Percentiles rank a stretch among this genome's conserved stretches.
Conservation (phyloP, 768 basidiomycete genomes). For the Guyanaporus albipodus region DNA sequence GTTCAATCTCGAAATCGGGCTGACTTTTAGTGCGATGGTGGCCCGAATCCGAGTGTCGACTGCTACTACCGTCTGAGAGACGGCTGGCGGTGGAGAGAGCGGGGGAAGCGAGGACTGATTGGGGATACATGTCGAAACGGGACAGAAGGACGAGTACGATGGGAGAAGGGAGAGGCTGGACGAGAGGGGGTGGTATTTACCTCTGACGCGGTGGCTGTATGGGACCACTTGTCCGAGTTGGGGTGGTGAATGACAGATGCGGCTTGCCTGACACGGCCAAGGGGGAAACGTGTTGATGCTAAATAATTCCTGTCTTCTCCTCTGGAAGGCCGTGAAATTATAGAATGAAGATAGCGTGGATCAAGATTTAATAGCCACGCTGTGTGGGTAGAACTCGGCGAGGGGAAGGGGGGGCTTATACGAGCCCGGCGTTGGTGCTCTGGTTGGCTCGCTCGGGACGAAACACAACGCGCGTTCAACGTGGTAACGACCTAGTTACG, state of each 20-base stretch:
- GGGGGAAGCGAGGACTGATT: slow-evolving; percentile 31
- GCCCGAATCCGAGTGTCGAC: slow-evolving; percentile 29
- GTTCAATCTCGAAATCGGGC: slow-evolving; percentile 67
- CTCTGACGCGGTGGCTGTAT: slow-evolving; percentile 32
- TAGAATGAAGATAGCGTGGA: slow-evolving; percentile 28
- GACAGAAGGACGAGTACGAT: slow-evolving; percentile 11
- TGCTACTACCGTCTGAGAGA: slow-evolving; percentile 36
- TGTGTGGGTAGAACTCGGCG: slow-evolving; percentile 14
- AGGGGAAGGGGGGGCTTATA: neutral
- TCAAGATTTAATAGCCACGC: slow-evolving; percentile 28
- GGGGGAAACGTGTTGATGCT: slow-evolving; percentile 35
- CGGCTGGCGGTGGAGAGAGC: slow-evolving; percentile 34
- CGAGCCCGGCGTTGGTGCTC: too few species aligned
- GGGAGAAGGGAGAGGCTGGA: slow-evolving; percentile 9
- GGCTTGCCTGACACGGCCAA: slow-evolving; percentile 30
- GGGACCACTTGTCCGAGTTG: slow-evolving; percentile 30
- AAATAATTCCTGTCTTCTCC: slow-evolving; percentile 12
- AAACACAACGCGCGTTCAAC: slow-evolving; percentile 23
- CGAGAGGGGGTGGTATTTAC: slow-evolving; percentile 28
- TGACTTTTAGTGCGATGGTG: slow-evolving; percentile 40
- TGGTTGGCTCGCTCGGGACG: slow-evolving; percentile 1
- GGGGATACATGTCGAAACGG: slow-evolving; percentile 24
- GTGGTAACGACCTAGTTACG: slow-evolving; percentile 29
- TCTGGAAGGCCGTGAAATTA: slow-evolving; percentile 26
- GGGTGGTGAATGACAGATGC: slow-evolving; percentile 27